These are phyloP conservation scores for Candida sp. DNA, from an alignment of 1,139 yeast genomes.

Conservation along the genomic window DNA sequence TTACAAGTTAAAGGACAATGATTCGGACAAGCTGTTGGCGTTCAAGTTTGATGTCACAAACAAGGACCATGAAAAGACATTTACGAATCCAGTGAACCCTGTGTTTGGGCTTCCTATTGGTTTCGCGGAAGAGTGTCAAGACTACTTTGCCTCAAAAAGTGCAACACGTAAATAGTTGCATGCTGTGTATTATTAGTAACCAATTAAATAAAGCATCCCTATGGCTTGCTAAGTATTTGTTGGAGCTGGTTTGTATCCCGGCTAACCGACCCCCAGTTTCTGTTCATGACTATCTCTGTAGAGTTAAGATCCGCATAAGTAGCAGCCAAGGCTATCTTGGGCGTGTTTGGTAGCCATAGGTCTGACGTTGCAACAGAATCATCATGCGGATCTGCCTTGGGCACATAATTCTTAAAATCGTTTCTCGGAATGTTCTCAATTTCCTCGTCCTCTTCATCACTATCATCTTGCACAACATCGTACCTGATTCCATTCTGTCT, in stretches of 20 bases:
- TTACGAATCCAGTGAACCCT: constrained; percentile 55
- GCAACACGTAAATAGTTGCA: not conserved
- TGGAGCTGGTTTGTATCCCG: not conserved
- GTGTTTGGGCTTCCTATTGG: constrained; percentile 62
- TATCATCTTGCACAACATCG: constrained; percentile 2
- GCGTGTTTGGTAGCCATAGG: not conserved
- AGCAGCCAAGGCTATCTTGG: not conserved
- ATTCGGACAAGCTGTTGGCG: constrained; percentile 24
- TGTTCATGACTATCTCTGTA: not conserved
- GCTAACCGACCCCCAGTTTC: not conserved
- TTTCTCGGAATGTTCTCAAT: not conserved
- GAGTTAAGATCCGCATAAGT: not conserved
- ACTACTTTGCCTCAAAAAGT: constrained; percentile 4
- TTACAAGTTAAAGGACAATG: constrained; percentile 32
- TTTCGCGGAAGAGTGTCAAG: constrained; percentile 5
- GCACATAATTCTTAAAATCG: not conserved
- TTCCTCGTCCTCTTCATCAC: not conserved
- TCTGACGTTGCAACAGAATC: not conserved
- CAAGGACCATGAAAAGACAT: constrained; percentile 22
- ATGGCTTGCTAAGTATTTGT: not conserved
- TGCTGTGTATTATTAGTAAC: not conserved
- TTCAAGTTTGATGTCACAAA: constrained; percentile 26
- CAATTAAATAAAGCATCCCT: not conserved
- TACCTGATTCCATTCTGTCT: not conserved
- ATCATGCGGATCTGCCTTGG: not conserved